phyloP scores from a whole-genome alignment of 2,329 filamentous ascomycete species.

The Verticillium zaregamsianum region DNA sequence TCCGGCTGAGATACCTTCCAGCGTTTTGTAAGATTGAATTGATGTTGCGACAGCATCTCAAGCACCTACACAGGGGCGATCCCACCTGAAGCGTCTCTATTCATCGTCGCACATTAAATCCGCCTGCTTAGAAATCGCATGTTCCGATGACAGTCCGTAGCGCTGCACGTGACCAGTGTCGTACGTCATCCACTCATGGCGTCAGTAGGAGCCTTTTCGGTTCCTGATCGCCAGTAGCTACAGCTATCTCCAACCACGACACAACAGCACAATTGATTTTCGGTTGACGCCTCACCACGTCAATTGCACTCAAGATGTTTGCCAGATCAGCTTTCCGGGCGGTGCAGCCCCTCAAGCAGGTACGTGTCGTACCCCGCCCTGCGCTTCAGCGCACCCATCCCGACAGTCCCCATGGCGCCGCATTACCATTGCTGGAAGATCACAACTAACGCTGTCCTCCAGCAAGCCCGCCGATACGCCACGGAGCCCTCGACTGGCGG shows the following conservation, averaged over 20 bases:
- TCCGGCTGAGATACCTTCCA: neutral
- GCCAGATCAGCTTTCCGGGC: slow-evolving; percentile 61
- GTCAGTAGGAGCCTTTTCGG: slow-evolving; percentile 1
- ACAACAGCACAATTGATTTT: neutral
- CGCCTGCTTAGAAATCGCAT: neutral
- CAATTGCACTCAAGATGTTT: slow-evolving; percentile 51
- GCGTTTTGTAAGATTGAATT: neutral
- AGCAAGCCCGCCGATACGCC: slow-evolving; percentile 62
- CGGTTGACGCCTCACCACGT: neutral
- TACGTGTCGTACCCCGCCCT: slow-evolving; percentile 31
- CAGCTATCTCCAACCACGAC: slow-evolving; percentile 1
- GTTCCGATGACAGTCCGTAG: neutral
- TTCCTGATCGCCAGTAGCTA: neutral
- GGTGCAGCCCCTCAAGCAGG: slow-evolving; percentile 61
- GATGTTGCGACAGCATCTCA: neutral
- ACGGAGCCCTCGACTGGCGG: slow-evolving; percentile 55
- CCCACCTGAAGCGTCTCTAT: neutral
- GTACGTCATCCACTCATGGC: slow-evolving; percentile 3
- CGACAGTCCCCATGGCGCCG: slow-evolving; percentile 3
- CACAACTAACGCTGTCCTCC: slow-evolving; percentile 27
- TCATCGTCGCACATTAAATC: too few relatives aligned
- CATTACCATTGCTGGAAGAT: slow-evolving; percentile 11
- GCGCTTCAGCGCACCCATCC: neutral
- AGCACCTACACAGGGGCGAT: neutral
- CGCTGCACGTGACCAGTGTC: slow-evolving; percentile 5